Percentiles rank a stretch among this genome's conserved stretches.
These are phyloP conservation scores for Hypoxylon fragiforme DNA, from an alignment of 495 filamentous ascomycete genomes.

Conservation along the genomic window DNA sequence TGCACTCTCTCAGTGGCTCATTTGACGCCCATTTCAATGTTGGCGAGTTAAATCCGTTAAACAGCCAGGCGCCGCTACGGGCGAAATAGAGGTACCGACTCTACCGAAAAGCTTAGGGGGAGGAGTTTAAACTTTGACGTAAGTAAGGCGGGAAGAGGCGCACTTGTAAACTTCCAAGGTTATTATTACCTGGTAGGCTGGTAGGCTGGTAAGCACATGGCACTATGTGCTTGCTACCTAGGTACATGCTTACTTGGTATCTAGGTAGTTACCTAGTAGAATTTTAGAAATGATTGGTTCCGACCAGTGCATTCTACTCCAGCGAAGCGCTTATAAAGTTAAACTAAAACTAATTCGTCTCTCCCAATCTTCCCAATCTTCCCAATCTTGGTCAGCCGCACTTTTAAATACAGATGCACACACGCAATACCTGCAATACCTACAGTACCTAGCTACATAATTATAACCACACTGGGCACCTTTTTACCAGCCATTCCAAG, in stretches of 20 bases:
- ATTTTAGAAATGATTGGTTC: constrained; percentile 22
- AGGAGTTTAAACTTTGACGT: background rate
- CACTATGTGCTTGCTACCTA: too few species aligned
- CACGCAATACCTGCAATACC: too few species aligned
- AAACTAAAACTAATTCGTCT: background rate
- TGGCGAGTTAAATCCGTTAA: constrained; percentile 3
- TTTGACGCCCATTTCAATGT: constrained; percentile 16
- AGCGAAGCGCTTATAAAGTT: constrained; percentile 24
- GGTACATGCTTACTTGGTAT: too few species aligned
- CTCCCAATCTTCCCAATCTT: too few species aligned
- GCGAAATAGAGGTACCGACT: background rate
- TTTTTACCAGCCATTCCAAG: constrained; percentile 15
- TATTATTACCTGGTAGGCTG: too few species aligned
- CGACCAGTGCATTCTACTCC: constrained; percentile 2
- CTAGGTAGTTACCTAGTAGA: too few species aligned
- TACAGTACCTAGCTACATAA: too few species aligned
- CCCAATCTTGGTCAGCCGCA: background rate
- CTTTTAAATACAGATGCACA: too few species aligned
- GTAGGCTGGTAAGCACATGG: too few species aligned
- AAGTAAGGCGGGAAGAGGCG: constrained; percentile 1
- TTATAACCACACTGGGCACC: too few species aligned
- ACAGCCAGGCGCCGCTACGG: background rate
- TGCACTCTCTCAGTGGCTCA: constrained; percentile 18
- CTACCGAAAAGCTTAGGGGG: background rate
- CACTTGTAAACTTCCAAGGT: background rate